Evolutionary conservation across 805 yeast species (phyloP).

Genomic region (Saccharomycopsis javanensis): DNA sequence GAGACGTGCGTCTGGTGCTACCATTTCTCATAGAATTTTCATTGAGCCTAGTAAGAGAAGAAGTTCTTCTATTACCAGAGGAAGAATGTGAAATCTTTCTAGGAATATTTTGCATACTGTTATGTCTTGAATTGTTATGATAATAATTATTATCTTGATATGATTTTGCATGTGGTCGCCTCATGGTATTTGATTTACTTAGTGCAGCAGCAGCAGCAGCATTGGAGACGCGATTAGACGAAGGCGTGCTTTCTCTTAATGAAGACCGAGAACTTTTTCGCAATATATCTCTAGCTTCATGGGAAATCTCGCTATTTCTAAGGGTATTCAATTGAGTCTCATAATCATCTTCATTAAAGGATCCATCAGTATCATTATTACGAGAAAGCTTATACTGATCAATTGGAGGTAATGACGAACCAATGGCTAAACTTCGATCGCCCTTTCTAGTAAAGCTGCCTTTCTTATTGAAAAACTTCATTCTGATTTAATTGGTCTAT

Average conservation of each 20-base stretch:
- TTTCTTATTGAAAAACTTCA: background rate
- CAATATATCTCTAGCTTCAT: background rate
- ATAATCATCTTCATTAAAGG: constrained; percentile 7
- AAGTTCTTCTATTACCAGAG: background rate
- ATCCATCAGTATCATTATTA: background rate
- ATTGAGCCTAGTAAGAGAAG: background rate
- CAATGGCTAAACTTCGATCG: background rate
- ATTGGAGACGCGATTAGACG: constrained; percentile 1
- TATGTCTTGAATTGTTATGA: background rate
- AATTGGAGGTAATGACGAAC: constrained; percentile 17
- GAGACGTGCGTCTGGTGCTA: background rate
- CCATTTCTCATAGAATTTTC: background rate
- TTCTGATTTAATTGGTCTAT: background rate
- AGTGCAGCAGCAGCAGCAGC: constrained; percentile 19
- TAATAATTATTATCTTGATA: background rate
- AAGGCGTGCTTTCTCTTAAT: background rate
- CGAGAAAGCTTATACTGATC: constrained; percentile 14
- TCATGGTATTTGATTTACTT: constrained; percentile 11
- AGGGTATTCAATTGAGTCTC: constrained; percentile 14
- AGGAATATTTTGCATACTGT: background rate
- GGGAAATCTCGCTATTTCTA: constrained; percentile 6
- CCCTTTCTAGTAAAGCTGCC: background rate
- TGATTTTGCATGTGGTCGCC: background rate
- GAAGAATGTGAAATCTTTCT: background rate
- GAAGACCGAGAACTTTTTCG: background rate